Base-by-base conservation (phyloP, 768 basidiomycete species). In the Chalciporus sphaerocephalus region DNA sequence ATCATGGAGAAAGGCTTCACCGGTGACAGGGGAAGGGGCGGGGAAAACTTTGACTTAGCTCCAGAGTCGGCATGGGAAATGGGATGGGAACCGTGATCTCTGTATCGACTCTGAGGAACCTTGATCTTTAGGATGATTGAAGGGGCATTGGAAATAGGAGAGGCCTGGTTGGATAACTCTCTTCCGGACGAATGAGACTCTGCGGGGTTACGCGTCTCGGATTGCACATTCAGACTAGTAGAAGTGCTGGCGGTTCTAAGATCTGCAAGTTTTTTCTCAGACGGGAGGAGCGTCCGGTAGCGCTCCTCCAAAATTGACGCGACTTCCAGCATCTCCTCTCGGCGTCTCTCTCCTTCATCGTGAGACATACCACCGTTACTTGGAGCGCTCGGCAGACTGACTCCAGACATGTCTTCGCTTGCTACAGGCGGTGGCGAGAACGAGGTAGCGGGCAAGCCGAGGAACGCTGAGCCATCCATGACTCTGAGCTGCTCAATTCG, bases 401-500 rank as follows among this genome's bases (percentile, higher is more conserved):
- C 51, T 24, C 65, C 68, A 5, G 61, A 60, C 36, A 47, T 37
- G 44, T 63, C 60, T 12, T 60, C 58, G 35, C 56, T 51, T 25
- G 38, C 52, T 38, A n/a, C 57, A 30, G 59, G 36, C 3, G 59
- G 66, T 32, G 43, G 44, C n/a, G 79, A 69, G 60, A 87, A 87
- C 27, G 72, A 73, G 15, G 76, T 66, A 5, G 80, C 75, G 32
- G 83, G 76, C 36, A 86, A 68, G 21, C 71, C 58, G 23, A 88
- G 75, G 64, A 90, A 91, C 3, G 84, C 81, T 43, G 76, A 65
- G 38, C 75, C 65, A 48, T 90, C 87, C 81, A 93, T 85, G 21
- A 71, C 74, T 44, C 74, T 77, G 45, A 93, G 74, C 58, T 92
- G 86, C 41, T 93, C 90, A 49, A 93, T 86, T 27, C 92, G 81